Percentiles rank a stretch among this genome's conserved stretches.
These are phyloP conservation scores for Saccharum officinarum DNA, from an alignment of 176 grass and related monocot species.

Conservation along the genomic window DNA sequence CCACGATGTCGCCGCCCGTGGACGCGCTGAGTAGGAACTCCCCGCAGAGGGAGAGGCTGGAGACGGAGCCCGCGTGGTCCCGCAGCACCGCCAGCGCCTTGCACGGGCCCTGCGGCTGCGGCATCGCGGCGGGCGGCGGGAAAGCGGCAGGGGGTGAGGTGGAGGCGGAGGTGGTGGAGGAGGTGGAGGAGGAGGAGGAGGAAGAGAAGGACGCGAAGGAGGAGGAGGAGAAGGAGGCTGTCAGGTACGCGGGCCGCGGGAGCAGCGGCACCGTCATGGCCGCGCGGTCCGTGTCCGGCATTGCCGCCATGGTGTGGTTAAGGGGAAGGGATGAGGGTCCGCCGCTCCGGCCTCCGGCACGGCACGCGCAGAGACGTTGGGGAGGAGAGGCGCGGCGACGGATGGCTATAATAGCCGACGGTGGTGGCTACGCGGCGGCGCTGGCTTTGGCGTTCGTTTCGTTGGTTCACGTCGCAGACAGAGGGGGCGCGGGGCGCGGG, in stretches of 20 bases:
- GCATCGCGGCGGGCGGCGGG: neutral
- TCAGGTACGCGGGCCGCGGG: neutral
- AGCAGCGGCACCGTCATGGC: constrained; percentile 41
- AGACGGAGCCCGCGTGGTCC: constrained; percentile 62
- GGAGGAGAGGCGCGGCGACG: neutral
- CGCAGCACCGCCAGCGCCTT: constrained; percentile 69
- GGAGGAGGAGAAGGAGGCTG: neutral
- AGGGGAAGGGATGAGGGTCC: no score
- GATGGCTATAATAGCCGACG: constrained; percentile 37
- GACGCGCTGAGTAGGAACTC: constrained; percentile 94
- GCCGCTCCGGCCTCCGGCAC: neutral
- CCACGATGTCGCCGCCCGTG: constrained; percentile 72
- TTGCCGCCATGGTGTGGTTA: neutral
- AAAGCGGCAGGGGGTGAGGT: neutral
- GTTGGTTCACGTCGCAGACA: constrained; percentile 10
- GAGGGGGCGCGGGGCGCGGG: neutral
- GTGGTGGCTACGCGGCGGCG: neutral
- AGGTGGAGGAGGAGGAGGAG: neutral
- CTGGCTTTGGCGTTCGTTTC: neutral
- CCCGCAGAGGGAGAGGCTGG: constrained; percentile 80
- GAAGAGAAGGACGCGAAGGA: neutral
- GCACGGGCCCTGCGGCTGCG: neutral
- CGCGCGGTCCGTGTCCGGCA: constrained; percentile 12
- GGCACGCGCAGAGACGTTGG: constrained; percentile 22
- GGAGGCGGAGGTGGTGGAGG: neutral